Base-by-base conservation (phyloP, 371 early-diverging fungal genomes). In the Smittium culicis region DNA sequence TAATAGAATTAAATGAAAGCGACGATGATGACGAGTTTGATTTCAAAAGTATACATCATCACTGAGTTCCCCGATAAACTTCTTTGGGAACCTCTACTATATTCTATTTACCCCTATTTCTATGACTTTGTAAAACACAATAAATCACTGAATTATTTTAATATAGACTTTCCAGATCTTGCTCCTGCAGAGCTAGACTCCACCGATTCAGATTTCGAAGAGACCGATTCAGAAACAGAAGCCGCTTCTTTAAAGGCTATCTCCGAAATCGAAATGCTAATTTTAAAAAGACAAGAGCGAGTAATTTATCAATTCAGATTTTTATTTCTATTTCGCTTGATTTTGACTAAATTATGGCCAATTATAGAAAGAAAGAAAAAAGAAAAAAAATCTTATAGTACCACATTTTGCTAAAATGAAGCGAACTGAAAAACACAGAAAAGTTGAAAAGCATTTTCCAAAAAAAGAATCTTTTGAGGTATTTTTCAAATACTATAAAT, bases 201-300 rank as follows among this genome's bases (percentile, higher is more conserved):
- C 17, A 31, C 28, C 2, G 91, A 88, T 45, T 70, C 76, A 5
- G 76, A 76, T 45, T 76, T 76, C 63, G 71, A 69, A 28, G 76
- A 76, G 31, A 76, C 76, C 0, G 76, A 76, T 55, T 76, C 76
- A 24, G 76, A 76, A 60, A 74, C 66, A 1, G 76, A 76, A 57
- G 58, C 61, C 24, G 71, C 66, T 1, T 64, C 64, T 14, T 73
- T 61, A 31, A 72, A 55, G 1, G 68, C 67, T 8, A 68, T 60
- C 58, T 66, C 69, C 25, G 68, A 61, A n/a, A 63, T 66, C 0
- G 76, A 76, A 33, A 67, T 62, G 1, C 35, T 70, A 56, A 25
- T 69, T 1, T 71, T 64, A n/a, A 54, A 62, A 33, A 68, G 59
- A 1, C 73, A 76, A 61, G 35, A 62, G 32, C 8, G 35, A 32